Percentiles rank a stretch among this genome's conserved stretches.
These are phyloP conservation scores for Saitozyma podzolica DNA, from an alignment of 768 basidiomycete genomes.

Conservation along the genomic window DNA sequence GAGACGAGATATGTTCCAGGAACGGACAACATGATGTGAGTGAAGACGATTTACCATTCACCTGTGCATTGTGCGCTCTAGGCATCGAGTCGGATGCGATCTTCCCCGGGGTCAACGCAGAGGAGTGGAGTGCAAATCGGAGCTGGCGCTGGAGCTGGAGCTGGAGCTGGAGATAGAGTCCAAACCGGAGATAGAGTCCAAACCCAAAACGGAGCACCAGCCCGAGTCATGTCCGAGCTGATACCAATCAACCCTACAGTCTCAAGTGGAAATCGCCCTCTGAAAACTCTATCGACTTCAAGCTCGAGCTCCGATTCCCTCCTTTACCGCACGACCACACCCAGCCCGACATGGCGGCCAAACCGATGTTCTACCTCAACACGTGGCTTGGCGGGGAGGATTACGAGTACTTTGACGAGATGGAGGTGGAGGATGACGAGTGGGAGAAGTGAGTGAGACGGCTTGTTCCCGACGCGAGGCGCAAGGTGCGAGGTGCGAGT, in stretches of 20 bases:
- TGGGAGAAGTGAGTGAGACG: slow-evolving; percentile 77
- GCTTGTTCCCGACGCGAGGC: neutral
- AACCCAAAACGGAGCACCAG: no score
- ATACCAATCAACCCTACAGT: slow-evolving; percentile 54
- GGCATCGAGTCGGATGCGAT: no score
- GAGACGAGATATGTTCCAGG: slow-evolving; percentile 75
- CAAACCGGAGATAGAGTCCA: no score
- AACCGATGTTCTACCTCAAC: slow-evolving; percentile 80
- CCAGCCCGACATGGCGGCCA: slow-evolving; percentile 75
- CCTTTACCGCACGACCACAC: slow-evolving; percentile 59
- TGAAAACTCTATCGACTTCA: slow-evolving; percentile 98
- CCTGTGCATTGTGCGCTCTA: no score
- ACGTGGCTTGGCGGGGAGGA: slow-evolving; percentile 71
- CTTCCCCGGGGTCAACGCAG: no score
- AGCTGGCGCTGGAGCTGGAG: no score
- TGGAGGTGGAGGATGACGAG: slow-evolving; percentile 82
- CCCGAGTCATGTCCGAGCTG: no score
- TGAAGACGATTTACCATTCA: slow-evolving; percentile 4
- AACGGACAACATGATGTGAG: slow-evolving; percentile 86
- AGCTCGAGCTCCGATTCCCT: slow-evolving; percentile 90
- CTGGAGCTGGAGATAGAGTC: no score
- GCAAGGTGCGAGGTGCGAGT: no score
- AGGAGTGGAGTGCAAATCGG: no score
- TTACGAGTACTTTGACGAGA: slow-evolving; percentile 81
- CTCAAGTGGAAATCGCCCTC: slow-evolving; percentile 99